Evolutionary conservation across 176 grass and related monocot genomes (phyloP), one percentile per base, ranked within the genome.

Genomic region (Saccharum spontaneum): DNA sequence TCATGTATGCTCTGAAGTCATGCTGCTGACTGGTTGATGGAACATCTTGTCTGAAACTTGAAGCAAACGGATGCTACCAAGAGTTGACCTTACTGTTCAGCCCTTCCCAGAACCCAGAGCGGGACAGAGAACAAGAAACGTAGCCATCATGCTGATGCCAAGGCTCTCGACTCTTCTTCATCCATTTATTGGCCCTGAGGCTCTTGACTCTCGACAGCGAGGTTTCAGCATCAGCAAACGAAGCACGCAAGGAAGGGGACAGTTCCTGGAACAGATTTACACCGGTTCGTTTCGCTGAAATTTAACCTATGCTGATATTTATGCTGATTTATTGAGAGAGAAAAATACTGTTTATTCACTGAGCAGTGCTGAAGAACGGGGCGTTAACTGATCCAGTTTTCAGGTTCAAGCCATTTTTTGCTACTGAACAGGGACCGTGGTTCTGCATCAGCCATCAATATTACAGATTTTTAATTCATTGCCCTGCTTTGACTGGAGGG

Each of bases 1-100:
- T 72, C 40, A 8, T 57, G 6, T 6, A 13, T 26, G 59, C 31
- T 73, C 30, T 10, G 1, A 54, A 44, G 40, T 71, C 77, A 76
- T 2, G 50, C 41, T 2, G 40, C 41, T 66, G 79, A 46, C 75
- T 2, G 83, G 52, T 77, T 65, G 63, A 66, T 77, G 71, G 63
- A 66, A 28, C 22, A 31, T 44, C 79, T 77, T 78, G 67, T 73
- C 88, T 79, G 59, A 86, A 78, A 72, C 59, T 36, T 80, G 76
- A 85, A 69, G 68, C 67, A 79, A 73, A 40, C 70, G 45, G 55
- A 74, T 45, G 17, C 9, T n/a, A 34, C 28, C 50, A 22, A 37
- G 1, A 45, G 73, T 63, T 82, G 78, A 54, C 52, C 7, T 59
- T 59, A 59, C 54, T 20, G 50, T 50, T 36, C 33, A 34, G 2